phyloP scores from a whole-genome alignment of 2,329 filamentous ascomycete genomes.

The Colletotrichum godetiae region DNA sequence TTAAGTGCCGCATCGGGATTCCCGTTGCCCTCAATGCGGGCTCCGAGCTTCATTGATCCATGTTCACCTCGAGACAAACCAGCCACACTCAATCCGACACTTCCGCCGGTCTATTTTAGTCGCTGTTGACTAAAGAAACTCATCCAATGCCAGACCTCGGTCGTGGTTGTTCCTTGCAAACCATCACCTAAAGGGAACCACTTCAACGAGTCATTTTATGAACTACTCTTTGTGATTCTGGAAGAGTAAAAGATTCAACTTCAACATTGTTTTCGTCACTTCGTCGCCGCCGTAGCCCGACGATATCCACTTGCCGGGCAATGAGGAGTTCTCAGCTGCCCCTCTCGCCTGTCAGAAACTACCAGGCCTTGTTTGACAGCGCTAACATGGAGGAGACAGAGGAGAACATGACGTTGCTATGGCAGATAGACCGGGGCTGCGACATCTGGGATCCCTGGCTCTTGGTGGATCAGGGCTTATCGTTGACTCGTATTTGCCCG shows the following conservation, averaged over 20 bases:
- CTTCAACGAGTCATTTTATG: background rate
- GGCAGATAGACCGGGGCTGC: conserved; percentile 4
- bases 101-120: conserved; percentile 13
- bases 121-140: background rate
- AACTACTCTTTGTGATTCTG: background rate
- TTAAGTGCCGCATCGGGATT: background rate
- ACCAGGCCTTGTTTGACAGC: background rate
- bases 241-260: background rate
- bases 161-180: conserved; percentile 11
- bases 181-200: background rate
- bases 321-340: conserved; percentile 5
- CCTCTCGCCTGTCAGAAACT: background rate
- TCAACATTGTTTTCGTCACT: background rate
- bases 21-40: background rate
- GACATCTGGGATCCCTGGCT: conserved; percentile 12
- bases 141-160: background rate
- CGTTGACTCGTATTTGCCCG: conserved; percentile 28
- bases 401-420: conserved; percentile 21
- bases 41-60: background rate
- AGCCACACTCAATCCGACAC: conserved; percentile 8
- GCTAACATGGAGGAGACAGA: conserved; percentile 14
- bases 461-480: conserved; percentile 19
- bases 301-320: conserved; percentile 1
- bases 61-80: background rate
- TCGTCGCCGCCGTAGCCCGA: background rate